Percentiles rank a stretch among this genome's conserved stretches.
These are phyloP conservation scores for Xylariaceae sp. DNA, from an alignment of 2,329 filamentous ascomycete genomes.

Conservation along the genomic window DNA sequence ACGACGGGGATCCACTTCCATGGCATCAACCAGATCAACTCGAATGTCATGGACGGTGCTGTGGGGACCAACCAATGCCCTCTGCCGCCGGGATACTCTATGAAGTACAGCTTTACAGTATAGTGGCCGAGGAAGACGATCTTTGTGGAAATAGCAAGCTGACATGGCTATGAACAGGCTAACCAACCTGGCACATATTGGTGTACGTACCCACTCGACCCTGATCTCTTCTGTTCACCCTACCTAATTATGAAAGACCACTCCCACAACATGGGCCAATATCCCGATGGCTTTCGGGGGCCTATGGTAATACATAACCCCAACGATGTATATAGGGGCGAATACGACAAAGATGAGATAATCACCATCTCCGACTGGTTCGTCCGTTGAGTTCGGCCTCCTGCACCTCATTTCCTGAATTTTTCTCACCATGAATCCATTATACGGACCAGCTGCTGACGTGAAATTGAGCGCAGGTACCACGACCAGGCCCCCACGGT, in stretches of 20 bases:
- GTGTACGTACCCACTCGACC: conserved; percentile 31
- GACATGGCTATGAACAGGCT: conserved; percentile 23
- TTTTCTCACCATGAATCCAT: conserved; percentile 31
- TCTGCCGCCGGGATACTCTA: conserved; percentile 45
- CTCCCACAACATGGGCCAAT: conserved; percentile 59
- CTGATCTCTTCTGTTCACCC: conserved; percentile 9
- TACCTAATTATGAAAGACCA: conserved; percentile 48
- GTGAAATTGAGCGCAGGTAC: conserved; percentile 33
- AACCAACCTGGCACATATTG: conserved; percentile 42
- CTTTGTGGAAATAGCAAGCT: no score
- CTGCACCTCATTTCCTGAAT: conserved; percentile 17
- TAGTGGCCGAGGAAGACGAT: conserved; percentile 13
- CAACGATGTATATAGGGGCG: conserved; percentile 43
- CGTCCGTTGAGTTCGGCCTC: conserved; percentile 7
- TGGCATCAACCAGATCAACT: conserved; percentile 55
- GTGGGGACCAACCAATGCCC: conserved; percentile 51
- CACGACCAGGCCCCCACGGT: conserved; percentile 35
- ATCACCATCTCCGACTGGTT: conserved; percentile 56
- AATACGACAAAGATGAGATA: conserved; percentile 54
- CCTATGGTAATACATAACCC: conserved; percentile 56
- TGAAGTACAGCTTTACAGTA: conserved; percentile 55
- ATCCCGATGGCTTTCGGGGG: conserved; percentile 61
- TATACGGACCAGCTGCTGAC: conserved; percentile 34
- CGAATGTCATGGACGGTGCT: conserved; percentile 56
- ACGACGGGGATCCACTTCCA: conserved; percentile 54